phyloP scores from a whole-genome alignment of 768 basidiomycete species.

The Psilocybe cubensis region DNA sequence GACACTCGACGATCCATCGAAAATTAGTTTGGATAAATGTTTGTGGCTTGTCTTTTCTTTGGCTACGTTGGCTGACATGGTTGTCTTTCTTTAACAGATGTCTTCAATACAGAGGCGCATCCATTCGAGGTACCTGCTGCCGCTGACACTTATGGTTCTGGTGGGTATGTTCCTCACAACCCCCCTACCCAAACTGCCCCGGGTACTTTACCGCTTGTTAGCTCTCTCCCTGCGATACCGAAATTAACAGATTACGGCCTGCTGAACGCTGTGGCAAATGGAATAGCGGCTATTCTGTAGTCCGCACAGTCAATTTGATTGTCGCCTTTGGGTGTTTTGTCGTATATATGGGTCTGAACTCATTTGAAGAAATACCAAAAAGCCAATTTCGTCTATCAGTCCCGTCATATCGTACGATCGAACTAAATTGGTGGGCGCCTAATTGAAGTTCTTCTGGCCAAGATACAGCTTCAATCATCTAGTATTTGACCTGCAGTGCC shows the following conservation, averaged over 20 bases:
- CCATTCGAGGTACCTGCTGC: conserved; percentile 60
- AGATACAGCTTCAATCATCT: not conserved
- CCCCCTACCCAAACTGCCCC: conserved; percentile 9
- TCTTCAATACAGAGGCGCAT: conserved; percentile 76
- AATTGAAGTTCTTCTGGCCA: too few relatives aligned
- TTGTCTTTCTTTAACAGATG: conserved; percentile 34
- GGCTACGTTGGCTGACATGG: conserved; percentile 2
- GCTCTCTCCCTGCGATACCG: conserved; percentile 1
- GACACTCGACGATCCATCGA: conserved; percentile 70
- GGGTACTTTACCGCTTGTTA: conserved; percentile 10
- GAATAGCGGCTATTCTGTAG: not conserved
- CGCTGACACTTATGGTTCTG: conserved; percentile 12
- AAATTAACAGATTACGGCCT: too few relatives aligned
- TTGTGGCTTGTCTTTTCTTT: conserved; percentile 21
- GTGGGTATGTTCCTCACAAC: conserved; percentile 1
- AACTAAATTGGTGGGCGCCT: too few relatives aligned
- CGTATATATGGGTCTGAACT: too few relatives aligned
- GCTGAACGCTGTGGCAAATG: not conserved
- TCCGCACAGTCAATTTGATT: too few relatives aligned
- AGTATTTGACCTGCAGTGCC: not conserved
- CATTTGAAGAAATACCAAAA: too few relatives aligned
- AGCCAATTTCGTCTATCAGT: too few relatives aligned
- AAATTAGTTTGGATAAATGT: conserved; percentile 70
- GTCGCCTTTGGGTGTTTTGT: too few relatives aligned
- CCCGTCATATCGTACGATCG: too few relatives aligned